Evolutionary conservation across 495 filamentous ascomycete genomes (phyloP), one percentile per base, ranked within the genome.

Genomic region (Oleoguttula mirabilis): DNA sequence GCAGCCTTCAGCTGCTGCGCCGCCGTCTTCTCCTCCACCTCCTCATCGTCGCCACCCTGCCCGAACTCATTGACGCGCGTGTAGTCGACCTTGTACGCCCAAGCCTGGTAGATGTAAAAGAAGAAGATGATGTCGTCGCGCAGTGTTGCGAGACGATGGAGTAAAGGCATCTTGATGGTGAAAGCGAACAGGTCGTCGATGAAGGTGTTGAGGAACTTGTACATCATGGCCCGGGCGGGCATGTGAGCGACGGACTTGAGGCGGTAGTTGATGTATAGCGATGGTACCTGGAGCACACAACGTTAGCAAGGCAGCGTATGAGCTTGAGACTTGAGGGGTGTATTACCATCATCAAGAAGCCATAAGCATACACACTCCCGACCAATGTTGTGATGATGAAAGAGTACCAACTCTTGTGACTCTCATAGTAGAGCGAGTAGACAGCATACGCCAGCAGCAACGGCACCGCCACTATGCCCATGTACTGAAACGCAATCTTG

Each of bases 121-220:
- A 98, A 98, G 71, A 96, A 98, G 56, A 98, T 95, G 39, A 98
- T 73, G 56, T 98, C 90, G 54, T 98, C 90, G 37, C 90, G 70
- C 45, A 98, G 68, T 10, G 92, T 96, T 0, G 92, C 88, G 30
- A 98, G 68, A n/a, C 90, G 75, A 60, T 98, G 92, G 23, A 96
- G 71, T 52, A 83, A 82, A 2, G 90, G 90, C 90, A 98, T 98
- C 66, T 95, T 96, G 63, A 98, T 94, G 12, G 90, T 96, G 56
- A 94, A 98, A 10, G 90, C 90, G 55, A 98, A 98, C 22, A 98
- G 70, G 51, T 88, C 80, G 48, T 84, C 81, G 47, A 83, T 83
- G 56, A 84, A 84, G 19, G 78, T 84, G 60, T 83, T 83, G 15
- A 98, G 67, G 63, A 94, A 90, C 65, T 98, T 98, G 68, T 96